Evolutionary conservation across 1,284 basidiomycete species (phyloP), one percentile per base, ranked within the genome.

Genomic region (Meira nashicola): DNA sequence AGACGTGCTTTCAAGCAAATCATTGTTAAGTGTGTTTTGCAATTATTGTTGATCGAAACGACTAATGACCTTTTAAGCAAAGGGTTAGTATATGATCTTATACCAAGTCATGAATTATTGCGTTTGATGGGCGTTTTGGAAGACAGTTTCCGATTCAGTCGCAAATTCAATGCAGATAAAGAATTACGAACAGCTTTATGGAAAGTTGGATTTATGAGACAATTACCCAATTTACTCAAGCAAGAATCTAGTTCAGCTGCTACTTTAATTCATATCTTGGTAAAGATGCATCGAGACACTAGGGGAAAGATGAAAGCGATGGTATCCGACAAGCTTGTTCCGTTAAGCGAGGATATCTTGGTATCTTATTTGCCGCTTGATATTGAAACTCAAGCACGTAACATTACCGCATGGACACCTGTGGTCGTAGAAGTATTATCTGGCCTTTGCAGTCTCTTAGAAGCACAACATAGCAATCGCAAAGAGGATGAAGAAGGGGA

Each of bases 161-260:
- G 92, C 59, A 87, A 87, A 79, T 99, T 99, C 83, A 99, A 99
- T 75, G 94, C 95, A 53, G 92, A 99, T 80, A 96, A 96, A 81
- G 93, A 97, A 52, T 84, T 99, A 43, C 86, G 95, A 43, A 96
- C 92, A 57, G 91, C 89, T 5, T 83, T 99, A 52, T 99, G 95
- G 95, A 97, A 95, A 91, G 95, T 98, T 68, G 93, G 94, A 1
- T 99, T 99, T 81, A 99, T 99, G 95, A 96, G 96, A 79, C 96
- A 99, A 79, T 81, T 99, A 39, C 95, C 95, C 0, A 99, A 99
- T 80, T 83, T 99, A 50, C 82, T 99, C 61, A 97, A 98, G 80
- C 95, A 99, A 77, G 96, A 99, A 80, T 96, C 93, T 28, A 92
- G 89, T 60, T 93, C 92, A 71, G 96, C 95, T 37, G 86, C 94